Evolutionary conservation across 2,329 filamentous ascomycete genomes (phyloP).

Genomic region (Coniochaeta sp.): DNA sequence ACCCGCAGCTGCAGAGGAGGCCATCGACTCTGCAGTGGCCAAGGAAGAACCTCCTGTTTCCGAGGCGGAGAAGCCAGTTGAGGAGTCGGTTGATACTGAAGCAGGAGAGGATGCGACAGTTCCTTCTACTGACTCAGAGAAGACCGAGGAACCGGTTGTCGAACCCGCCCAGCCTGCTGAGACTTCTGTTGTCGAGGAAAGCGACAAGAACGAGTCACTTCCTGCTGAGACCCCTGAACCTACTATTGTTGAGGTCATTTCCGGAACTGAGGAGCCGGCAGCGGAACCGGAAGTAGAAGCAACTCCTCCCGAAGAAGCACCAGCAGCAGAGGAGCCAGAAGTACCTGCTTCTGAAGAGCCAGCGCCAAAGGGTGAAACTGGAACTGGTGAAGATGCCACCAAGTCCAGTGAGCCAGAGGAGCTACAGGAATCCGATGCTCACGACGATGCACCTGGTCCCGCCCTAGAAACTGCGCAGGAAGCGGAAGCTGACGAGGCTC

Average conservation of each 20-base stretch:
- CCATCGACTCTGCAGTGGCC: background rate
- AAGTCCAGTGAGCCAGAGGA: background rate
- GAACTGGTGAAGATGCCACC: background rate
- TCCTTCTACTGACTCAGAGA: background rate
- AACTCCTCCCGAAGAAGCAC: background rate
- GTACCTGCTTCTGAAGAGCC: background rate
- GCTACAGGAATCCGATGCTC: background rate
- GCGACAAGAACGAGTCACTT: background rate
- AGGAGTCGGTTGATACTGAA: conserved; percentile 2
- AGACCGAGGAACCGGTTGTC: background rate
- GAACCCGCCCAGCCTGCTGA: background rate
- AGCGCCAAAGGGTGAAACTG: background rate
- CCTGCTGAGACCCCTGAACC: background rate
- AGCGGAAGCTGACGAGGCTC: background rate
- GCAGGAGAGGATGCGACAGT: background rate
- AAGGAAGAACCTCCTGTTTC: background rate
- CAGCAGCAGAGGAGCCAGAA: background rate
- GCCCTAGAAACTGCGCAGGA: background rate
- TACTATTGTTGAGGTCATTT: background rate
- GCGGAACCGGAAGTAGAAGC: background rate
- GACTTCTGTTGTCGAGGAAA: background rate
- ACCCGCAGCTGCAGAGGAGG: background rate
- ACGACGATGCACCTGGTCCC: background rate
- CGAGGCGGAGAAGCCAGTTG: background rate
- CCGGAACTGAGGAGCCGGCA: background rate